These are phyloP conservation scores for Ganoderma sinense DNA, from an alignment of 1,284 basidiomycete species.

Conservation along the genomic window DNA sequence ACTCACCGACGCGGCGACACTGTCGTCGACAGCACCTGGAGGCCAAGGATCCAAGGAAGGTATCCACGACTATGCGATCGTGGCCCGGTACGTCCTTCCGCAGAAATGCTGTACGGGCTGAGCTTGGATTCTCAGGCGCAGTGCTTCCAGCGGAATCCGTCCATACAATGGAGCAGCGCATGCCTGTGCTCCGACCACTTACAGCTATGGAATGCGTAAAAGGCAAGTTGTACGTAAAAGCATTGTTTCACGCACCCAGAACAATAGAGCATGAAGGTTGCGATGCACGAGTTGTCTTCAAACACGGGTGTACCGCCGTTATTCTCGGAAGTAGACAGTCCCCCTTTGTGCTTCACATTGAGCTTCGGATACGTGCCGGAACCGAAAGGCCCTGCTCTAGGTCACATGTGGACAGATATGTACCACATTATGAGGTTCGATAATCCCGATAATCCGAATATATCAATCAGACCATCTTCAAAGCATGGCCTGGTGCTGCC, in stretches of 20 bases:
- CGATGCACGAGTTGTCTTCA: not conserved
- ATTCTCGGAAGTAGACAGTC: not conserved
- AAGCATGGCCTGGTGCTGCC: not conserved
- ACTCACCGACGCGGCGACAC: not conserved
- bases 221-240: not conserved
- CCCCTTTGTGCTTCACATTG: not conserved
- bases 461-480: not conserved
- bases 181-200: not conserved
- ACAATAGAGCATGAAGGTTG: not conserved
- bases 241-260: not conserved
- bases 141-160: not conserved
- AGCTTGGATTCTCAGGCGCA: not conserved
- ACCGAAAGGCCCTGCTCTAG: not conserved
- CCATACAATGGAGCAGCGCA: not conserved
- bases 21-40: not conserved
- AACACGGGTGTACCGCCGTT: not conserved
- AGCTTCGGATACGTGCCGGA: not conserved
- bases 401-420: not conserved
- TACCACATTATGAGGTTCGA: not conserved
- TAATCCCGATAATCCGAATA: not conserved
- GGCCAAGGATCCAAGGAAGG: not conserved
- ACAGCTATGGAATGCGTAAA: not conserved
- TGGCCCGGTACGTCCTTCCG: conserved; percentile 10
- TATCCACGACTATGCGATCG: not conserved
- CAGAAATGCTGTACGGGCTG: not conserved